A percentile compares a stretch with the other conserved stretches of the same genome.
Evolutionary conservation across 805 yeast genomes (phyloP).

Genomic region (Candida nemodendra): DNA sequence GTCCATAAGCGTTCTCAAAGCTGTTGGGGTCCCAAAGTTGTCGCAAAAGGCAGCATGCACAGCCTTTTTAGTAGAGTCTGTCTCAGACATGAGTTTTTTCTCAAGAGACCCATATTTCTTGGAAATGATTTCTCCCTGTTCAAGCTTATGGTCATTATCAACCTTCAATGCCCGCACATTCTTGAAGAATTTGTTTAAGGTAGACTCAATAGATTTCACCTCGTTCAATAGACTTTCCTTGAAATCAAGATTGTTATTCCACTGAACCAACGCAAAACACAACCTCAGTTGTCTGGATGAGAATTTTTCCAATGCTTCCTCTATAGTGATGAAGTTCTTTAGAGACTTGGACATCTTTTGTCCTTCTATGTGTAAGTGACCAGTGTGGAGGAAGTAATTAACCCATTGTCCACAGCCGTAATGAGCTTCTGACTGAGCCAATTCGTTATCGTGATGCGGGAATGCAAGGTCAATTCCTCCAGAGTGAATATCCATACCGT

Average conservation of each 20-base stretch:
- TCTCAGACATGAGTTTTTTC: slow-evolving; percentile 41
- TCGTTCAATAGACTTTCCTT: slow-evolving; percentile 77
- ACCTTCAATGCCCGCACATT: slow-evolving; percentile 77
- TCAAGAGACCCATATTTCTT: slow-evolving; percentile 62
- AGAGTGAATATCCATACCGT: slow-evolving; percentile 86
- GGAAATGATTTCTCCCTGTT: slow-evolving; percentile 50
- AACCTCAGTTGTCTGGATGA: slow-evolving; percentile 82
- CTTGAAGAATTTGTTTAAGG: slow-evolving; percentile 79
- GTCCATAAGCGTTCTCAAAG: slow-evolving; percentile 61
- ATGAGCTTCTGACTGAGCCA: slow-evolving; percentile 95
- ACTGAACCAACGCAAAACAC: slow-evolving; percentile 85
- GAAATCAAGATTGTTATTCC: slow-evolving; percentile 93
- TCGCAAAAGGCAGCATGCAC: slow-evolving; percentile 85
- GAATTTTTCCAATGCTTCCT: slow-evolving; percentile 75
- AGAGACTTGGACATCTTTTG: slow-evolving; percentile 96
- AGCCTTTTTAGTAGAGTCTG: slow-evolving; percentile 51
- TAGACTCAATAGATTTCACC: slow-evolving; percentile 71
- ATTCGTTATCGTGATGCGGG: slow-evolving; percentile 98
- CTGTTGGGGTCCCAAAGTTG: slow-evolving; percentile 78
- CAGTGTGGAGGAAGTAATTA: slow-evolving; percentile 93
- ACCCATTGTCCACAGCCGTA: slow-evolving; percentile 93
- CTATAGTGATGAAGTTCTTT: slow-evolving; percentile 92
- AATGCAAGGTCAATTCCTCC: slow-evolving; percentile 98
- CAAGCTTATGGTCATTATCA: slow-evolving; percentile 56
- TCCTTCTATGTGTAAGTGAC: slow-evolving; percentile 97